phyloP scores from a whole-genome alignment of 768 basidiomycete species.

The Asterophora lycoperdoides region DNA sequence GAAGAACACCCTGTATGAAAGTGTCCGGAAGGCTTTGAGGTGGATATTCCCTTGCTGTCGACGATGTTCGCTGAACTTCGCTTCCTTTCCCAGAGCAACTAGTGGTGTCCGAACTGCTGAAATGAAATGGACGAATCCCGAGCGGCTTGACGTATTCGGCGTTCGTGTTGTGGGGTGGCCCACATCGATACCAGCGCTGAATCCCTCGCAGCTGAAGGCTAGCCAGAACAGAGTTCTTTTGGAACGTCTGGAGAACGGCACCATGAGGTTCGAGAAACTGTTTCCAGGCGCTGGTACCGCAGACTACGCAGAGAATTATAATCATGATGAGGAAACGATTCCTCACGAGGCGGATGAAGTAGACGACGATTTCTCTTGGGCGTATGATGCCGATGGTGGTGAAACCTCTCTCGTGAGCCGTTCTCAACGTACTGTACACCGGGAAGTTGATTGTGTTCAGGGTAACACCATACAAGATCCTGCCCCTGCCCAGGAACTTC shows the following conservation, averaged over 20 bases:
- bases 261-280: constrained; percentile 43
- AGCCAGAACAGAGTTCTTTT: constrained; percentile 52
- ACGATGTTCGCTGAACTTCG: not conserved
- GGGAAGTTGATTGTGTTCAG: constrained; percentile 6
- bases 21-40: constrained; percentile 53
- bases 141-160: constrained; percentile 50
- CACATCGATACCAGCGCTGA: constrained; percentile 48
- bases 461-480: not conserved
- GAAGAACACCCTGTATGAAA: constrained; percentile 55
- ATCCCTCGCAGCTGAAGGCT: constrained; percentile 56
- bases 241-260: constrained; percentile 44
- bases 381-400: constrained; percentile 34
- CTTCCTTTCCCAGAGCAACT: constrained; percentile 33
- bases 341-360: constrained; percentile 14
- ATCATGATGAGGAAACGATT: constrained; percentile 3
- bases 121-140: constrained; percentile 74
- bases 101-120: constrained; percentile 63
- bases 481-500: not conserved
- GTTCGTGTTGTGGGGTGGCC: constrained; percentile 67
- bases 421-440: not conserved
- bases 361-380: constrained; percentile 40
- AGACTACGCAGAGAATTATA: constrained; percentile 3
- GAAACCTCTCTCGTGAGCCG: constrained; percentile 10
- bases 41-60: constrained; percentile 21
- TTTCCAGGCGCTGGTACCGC: constrained; percentile 7